Conservation (phyloP, 371 early-diverging fungal genomes). For the Coemansia sp. region DNA sequence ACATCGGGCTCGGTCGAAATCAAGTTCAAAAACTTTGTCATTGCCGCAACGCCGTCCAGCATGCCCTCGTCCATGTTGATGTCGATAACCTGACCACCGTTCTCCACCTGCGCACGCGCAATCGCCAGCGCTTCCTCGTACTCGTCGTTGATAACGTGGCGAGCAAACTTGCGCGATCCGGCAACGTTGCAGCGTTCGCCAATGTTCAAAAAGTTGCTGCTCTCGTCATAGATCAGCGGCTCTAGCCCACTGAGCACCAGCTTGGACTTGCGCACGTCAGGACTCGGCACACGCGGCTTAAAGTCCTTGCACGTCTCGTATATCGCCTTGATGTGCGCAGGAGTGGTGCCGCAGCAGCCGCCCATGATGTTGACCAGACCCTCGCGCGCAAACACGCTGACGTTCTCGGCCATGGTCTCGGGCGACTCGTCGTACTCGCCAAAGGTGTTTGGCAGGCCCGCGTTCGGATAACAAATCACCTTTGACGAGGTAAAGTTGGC, state of each 20-base stretch:
- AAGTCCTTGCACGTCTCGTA: constrained; percentile 72
- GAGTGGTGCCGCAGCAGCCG: constrained; percentile 96
- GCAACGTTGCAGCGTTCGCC: constrained; percentile 97
- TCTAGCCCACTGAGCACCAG: constrained; percentile 87
- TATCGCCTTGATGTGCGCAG: constrained; percentile 89
- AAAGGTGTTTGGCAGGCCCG: constrained; percentile 84
- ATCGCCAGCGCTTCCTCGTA: constrained; percentile 93
- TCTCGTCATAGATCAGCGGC: constrained; percentile 70
- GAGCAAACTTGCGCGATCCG: constrained; percentile 89
- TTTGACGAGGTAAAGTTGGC: constrained; percentile 76
- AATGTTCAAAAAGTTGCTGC: constrained; percentile 86
- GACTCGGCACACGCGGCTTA: constrained; percentile 73
- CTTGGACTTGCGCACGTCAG: constrained; percentile 60
- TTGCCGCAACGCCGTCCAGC: constrained; percentile 89
- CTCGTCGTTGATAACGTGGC: constrained; percentile 83
- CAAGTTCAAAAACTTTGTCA: constrained; percentile 89
- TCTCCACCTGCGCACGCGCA: constrained; percentile 90
- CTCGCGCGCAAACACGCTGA: constrained; percentile 82
- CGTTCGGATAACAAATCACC: constrained; percentile 94
- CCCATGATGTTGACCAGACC: constrained; percentile 92
- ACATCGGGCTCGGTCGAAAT: constrained; percentile 95
- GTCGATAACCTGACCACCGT: constrained; percentile 91
- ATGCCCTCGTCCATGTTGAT: constrained; percentile 95
- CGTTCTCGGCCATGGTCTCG: constrained; percentile 77
- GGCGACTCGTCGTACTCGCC: constrained; percentile 90